phyloP scores from a whole-genome alignment of 305 asterid species.

The Solanum hybrid region DNA sequence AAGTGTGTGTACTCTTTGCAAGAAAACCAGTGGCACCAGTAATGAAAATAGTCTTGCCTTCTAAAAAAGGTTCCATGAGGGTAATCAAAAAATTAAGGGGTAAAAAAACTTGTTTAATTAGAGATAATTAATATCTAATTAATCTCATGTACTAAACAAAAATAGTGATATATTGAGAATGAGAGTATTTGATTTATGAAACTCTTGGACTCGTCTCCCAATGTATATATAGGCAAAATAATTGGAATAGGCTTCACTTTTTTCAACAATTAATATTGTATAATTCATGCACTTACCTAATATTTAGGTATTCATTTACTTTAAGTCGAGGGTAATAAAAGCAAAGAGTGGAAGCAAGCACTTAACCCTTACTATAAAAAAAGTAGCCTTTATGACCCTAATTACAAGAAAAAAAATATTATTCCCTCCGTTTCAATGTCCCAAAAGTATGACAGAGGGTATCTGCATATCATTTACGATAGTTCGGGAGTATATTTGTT shows the following conservation, averaged over 20 bases:
- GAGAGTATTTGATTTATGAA: background rate
- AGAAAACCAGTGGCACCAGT: constrained; percentile 81
- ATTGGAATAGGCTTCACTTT: background rate
- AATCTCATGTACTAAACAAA: background rate
- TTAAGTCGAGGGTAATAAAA: background rate
- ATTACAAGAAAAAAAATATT: background rate
- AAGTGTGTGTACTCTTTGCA: constrained; percentile 44
- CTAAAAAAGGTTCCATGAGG: background rate
- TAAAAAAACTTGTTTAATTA: background rate
- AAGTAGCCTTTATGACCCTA: background rate
- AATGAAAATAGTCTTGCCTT: constrained; percentile 45
- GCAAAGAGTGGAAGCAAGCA: background rate
- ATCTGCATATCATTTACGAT: too few relatives aligned
- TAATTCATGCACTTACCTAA: background rate
- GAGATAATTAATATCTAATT: background rate
- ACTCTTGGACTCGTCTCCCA: too few relatives aligned
- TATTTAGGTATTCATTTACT: background rate
- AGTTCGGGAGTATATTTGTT: too few relatives aligned
- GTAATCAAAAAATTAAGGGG: background rate
- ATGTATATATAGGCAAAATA: background rate
- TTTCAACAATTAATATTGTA: background rate
- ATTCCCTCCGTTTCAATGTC: too few relatives aligned
- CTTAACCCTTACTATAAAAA: background rate
- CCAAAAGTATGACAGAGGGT: too few relatives aligned
- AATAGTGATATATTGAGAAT: background rate